Percentiles rank a stretch among this genome's conserved stretches.
Evolutionary conservation across 2,329 filamentous ascomycete genomes (phyloP).

Genomic region (Fusarium hainanense): DNA sequence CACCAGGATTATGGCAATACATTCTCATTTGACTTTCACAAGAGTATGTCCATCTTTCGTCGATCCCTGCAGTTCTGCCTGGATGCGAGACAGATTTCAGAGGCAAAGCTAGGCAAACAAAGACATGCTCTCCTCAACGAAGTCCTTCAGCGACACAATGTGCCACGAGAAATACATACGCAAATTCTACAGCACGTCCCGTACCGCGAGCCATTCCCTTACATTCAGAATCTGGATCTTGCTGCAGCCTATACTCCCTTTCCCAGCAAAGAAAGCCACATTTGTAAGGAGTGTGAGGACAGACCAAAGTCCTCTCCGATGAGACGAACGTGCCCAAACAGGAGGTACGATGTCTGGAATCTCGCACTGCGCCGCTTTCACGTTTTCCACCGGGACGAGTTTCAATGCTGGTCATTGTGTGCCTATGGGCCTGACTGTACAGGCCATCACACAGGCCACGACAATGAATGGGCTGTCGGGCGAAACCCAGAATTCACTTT

Average conservation of each 20-base stretch:
- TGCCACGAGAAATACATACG: slow-evolving; percentile 1
- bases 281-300: background rate
- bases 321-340: background rate
- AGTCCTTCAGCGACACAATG: fast-evolving
- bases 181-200: background rate
- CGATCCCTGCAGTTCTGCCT: slow-evolving; percentile 24
- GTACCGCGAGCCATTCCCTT: background rate
- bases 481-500: background rate
- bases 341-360: slow-evolving; percentile 1
- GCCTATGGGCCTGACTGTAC: background rate
- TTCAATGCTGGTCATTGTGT: background rate
- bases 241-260: slow-evolving; percentile 1
- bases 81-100: slow-evolving; percentile 1
- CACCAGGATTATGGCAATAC: background rate
- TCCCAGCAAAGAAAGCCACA: background rate
- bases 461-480: background rate
- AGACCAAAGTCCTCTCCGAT: fast-evolving
- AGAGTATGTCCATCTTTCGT: background rate
- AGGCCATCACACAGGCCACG: background rate
- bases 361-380: slow-evolving; percentile 12
- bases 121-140: background rate
- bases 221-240: slow-evolving; percentile 8
- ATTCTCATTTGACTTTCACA: too few relatives aligned
- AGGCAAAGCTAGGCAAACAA: background rate
- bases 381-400: background rate